Evolutionary conservation across 2,329 filamentous ascomycete species (phyloP).

Genomic region (Pestalotiopsis sp.): DNA sequence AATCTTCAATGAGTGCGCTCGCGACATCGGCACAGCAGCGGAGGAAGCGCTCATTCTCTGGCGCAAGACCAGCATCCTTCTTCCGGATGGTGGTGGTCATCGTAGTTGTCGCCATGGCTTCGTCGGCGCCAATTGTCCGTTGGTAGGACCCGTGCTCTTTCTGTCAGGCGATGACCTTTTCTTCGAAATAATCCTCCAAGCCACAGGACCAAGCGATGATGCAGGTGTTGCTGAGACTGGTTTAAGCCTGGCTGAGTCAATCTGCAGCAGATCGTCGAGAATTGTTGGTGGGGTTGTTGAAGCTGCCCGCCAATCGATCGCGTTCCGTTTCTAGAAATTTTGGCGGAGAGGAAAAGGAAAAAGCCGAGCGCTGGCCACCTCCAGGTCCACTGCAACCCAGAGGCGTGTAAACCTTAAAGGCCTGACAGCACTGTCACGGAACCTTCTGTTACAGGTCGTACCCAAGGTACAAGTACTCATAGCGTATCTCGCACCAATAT

Average conservation of each 20-base stretch:
- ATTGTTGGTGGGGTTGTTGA: neutral
- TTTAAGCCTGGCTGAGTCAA: neutral
- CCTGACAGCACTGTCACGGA: neutral
- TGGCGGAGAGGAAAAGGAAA: slow-evolving; percentile 7
- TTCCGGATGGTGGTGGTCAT: slow-evolving; percentile 70
- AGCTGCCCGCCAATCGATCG: neutral
- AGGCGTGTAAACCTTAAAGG: neutral
- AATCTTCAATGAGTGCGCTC: slow-evolving; percentile 90
- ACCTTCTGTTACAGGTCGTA: too few relatives aligned
- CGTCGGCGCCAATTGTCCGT: neutral
- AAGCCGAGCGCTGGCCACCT: neutral
- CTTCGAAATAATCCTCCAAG: neutral
- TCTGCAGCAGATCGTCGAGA: neutral
- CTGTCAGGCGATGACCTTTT: neutral
- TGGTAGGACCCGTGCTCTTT: neutral
- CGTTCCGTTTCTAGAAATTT: slow-evolving; percentile 3
- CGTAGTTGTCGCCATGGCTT: slow-evolving; percentile 53
- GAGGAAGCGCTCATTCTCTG: slow-evolving; percentile 93
- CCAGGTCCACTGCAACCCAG: neutral
- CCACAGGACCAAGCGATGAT: neutral
- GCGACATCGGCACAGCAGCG: slow-evolving; percentile 95
- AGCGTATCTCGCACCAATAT: too few relatives aligned
- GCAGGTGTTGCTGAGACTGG: neutral
- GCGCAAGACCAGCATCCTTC: slow-evolving; percentile 72
- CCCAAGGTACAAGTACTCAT: too few relatives aligned